phyloP scores from a whole-genome alignment of 345 rosid genomes.

The Chamaenerion angustifolium region DNA sequence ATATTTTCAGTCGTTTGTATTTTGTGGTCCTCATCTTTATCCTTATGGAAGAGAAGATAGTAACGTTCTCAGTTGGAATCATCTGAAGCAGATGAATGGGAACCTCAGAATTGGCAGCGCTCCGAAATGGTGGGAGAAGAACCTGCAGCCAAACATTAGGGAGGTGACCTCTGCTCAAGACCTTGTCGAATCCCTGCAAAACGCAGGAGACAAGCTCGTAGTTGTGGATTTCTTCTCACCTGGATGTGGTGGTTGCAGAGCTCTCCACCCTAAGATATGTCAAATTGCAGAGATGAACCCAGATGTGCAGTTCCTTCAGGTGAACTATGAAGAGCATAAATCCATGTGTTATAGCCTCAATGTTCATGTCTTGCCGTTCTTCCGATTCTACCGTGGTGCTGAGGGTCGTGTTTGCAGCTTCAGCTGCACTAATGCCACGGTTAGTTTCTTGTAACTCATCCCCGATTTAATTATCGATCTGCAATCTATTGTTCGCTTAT shows the following conservation, averaged over 20 bases:
- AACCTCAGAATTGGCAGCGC: slow-evolving; percentile 42
- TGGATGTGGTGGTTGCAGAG: slow-evolving; percentile 93
- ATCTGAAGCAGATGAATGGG: slow-evolving; percentile 14
- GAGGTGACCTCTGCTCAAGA: slow-evolving; percentile 81
- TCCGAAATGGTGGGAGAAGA: slow-evolving; percentile 91
- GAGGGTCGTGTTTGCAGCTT: slow-evolving; percentile 88
- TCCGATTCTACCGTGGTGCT: slow-evolving; percentile 76
- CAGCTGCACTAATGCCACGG: slow-evolving; percentile 98
- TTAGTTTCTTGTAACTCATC: slow-evolving; percentile 16
- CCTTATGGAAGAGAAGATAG: neutral
- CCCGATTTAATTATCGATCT: too few species aligned
- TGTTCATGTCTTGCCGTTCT: slow-evolving; percentile 86
- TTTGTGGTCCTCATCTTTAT: too few species aligned
- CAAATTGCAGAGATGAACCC: slow-evolving; percentile 72
- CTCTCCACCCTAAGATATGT: slow-evolving; percentile 95
- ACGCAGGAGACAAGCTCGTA: slow-evolving; percentile 74
- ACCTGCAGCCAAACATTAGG: slow-evolving; percentile 64
- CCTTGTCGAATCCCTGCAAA: slow-evolving; percentile 50
- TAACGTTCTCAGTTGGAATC: neutral
- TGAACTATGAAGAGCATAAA: slow-evolving; percentile 83
- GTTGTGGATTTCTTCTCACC: slow-evolving; percentile 91
- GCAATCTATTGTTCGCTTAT: too few species aligned
- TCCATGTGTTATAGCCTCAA: slow-evolving; percentile 93
- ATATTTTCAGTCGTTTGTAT: too few species aligned
- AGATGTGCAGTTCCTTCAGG: slow-evolving; percentile 71